phyloP scores from a whole-genome alignment of 2,329 filamentous ascomycete species.

The Westerdykella aurantiaca region DNA sequence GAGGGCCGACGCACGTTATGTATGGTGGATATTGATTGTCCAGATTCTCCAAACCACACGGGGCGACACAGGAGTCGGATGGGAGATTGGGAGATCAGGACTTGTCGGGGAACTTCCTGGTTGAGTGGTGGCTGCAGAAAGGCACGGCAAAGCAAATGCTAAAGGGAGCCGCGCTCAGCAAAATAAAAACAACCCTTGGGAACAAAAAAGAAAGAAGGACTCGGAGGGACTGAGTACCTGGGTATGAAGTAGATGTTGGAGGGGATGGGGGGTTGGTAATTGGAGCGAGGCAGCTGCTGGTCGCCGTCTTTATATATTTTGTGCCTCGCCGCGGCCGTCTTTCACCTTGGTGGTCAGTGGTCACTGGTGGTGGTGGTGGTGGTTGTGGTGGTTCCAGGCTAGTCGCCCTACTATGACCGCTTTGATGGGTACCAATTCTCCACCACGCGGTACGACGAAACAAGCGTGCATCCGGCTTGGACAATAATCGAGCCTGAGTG shows the following conservation, averaged over 20 bases:
- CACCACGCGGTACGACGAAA: conserved; percentile 12
- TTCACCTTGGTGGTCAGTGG: neutral
- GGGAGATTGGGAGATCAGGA: too few relatives aligned
- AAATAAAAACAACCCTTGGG: neutral
- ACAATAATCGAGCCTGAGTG: too few relatives aligned
- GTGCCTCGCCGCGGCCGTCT: neutral
- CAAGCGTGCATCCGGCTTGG: conserved; percentile 11
- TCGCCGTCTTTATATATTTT: neutral
- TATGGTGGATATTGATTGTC: conserved; percentile 10
- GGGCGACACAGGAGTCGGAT: too few relatives aligned
- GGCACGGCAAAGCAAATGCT: conserved; percentile 9
- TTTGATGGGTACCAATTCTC: conserved; percentile 5
- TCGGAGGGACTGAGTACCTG: conserved; percentile 3
- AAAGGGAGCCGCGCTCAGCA: conserved; percentile 20
- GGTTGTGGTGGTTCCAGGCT: neutral
- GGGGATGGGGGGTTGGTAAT: conserved; percentile 9
- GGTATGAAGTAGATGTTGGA: neutral
- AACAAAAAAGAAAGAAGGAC: too few relatives aligned
- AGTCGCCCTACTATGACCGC: conserved; percentile 3
- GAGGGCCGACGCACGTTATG: conserved; percentile 12
- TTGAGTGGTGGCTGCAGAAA: conserved; percentile 33
- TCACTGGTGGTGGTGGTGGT: neutral
- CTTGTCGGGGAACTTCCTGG: conserved; percentile 1
- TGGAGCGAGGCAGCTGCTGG: conserved; percentile 11
- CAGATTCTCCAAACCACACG: too few relatives aligned